Evolutionary conservation across 306 rosid genomes (phyloP).

Genomic region (Pyrus pyrifolia): DNA sequence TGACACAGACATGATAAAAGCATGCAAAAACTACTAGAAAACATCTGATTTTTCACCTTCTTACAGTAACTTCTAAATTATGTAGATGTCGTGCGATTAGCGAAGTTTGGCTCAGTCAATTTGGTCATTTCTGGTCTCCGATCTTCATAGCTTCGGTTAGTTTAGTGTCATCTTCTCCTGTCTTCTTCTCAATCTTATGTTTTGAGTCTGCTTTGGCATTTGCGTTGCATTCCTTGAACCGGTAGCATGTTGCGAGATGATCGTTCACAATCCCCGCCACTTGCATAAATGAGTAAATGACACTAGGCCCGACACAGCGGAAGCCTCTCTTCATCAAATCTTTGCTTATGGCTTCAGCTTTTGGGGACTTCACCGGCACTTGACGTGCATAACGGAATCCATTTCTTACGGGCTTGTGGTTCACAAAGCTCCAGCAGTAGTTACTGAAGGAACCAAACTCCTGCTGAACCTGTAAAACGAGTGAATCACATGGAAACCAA

Average conservation of each 20-base stretch:
- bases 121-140: conserved; percentile 20
- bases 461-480: conserved; percentile 44
- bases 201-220: conserved; percentile 25
- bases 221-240: conserved; percentile 44
- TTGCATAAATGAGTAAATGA: conserved; percentile 87
- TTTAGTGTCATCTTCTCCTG: conserved; percentile 1
- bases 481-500: conserved; percentile 5
- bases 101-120: background rate
- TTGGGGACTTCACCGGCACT: conserved; percentile 83
- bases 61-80: conserved; percentile 1
- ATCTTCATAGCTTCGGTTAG: conserved; percentile 26
- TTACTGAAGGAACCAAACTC: conserved; percentile 86
- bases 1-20: conserved; percentile 11
- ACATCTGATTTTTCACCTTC: background rate
- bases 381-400: conserved; percentile 67
- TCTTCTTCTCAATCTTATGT: conserved; percentile 23
- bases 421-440: conserved; percentile 87
- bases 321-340: conserved; percentile 91
- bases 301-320: conserved; percentile 90
- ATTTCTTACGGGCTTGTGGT: conserved; percentile 54
- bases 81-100: conserved; percentile 17
- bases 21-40: conserved; percentile 14
- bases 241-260: conserved; percentile 65
- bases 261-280: conserved; percentile 78
- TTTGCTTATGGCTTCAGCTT: conserved; percentile 80